Base-by-base conservation (phyloP, 2,329 filamentous ascomycete genomes). In the Drechslerella coelobrocha region DNA sequence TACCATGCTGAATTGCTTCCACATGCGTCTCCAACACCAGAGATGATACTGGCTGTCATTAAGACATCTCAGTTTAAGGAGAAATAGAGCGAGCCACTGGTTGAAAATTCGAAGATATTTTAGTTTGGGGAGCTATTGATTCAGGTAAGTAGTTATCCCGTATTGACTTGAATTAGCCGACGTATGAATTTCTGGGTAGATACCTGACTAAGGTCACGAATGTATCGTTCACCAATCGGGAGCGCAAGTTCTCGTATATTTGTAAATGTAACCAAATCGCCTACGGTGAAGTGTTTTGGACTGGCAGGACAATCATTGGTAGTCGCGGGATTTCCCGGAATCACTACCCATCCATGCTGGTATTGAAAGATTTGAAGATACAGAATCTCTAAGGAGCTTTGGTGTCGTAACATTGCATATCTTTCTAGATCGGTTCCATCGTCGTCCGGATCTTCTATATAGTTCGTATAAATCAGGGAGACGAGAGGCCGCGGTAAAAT, bases 401-500 rank as follows among this genome's bases (percentile, higher is more conserved):
- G 39, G 17, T 57, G 54, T 4, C 19, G 54, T 5, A 45, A 0
- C 37, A 57, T 47, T 47, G 54, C 21, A 34, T 24, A 23, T 43
- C 34, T 55, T 23, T 41, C 52, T 8, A 55, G 31, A n/a, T n/a
- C n/a, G 21, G 8, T n/a, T 6, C 4, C 52, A 26, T 17, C 31
- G 26, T 55, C 43, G 31, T 17, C 27, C 52, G 19, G 31, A 55
- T 23, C 41, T 43, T 31, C 54, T 39, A 45, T 57, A 34, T 21
- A 57, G 29, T 12, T 34, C 29, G 29, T 34, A 12, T 34, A 45
- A 9, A 39, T 39, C n/a, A 57, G 23, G 8, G 23, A 5, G 19
- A 45, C 54, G 12, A 57, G 39, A 6, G 54, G 41, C 12, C 23
- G 7, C 5, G 54, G 54, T 7, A 57, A 17, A 14, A 29, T 4